Evolutionary conservation across 495 filamentous ascomycete genomes (phyloP).

Genomic region (Paragyromitra xinjiangensis): DNA sequence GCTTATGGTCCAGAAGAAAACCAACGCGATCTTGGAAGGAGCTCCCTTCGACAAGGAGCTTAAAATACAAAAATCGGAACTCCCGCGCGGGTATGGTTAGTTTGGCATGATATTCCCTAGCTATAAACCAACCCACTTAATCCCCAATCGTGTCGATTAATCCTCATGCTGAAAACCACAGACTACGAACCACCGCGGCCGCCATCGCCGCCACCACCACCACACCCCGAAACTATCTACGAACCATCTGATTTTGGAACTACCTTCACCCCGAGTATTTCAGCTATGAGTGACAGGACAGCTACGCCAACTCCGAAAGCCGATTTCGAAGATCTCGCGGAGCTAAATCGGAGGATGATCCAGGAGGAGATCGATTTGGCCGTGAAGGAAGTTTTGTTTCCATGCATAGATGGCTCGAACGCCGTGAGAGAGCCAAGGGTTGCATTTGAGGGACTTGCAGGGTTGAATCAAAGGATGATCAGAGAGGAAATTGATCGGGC

Average conservation of each 20-base stretch:
- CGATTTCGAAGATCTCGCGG: not conserved
- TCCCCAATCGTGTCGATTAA: not conserved
- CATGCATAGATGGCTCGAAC: not conserved
- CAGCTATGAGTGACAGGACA: not conserved
- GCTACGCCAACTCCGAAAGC: not conserved
- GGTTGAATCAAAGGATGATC: not conserved
- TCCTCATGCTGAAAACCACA: not conserved
- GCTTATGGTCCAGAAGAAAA: no score
- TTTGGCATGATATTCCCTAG: no score
- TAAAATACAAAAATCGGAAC: no score
- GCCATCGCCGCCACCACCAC: no score
- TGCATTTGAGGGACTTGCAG: not conserved
- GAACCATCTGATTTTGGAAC: not conserved
- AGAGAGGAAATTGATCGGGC: slow-evolving; percentile 7
- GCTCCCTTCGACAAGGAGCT: no score
- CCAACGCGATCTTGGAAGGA: no score
- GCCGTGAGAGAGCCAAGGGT: not conserved
- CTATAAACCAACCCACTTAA: not conserved
- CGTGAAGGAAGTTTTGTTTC: not conserved
- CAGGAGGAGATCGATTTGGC: not conserved
- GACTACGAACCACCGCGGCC: slow-evolving; percentile 2
- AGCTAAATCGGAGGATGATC: not conserved
- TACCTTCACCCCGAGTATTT: not conserved
- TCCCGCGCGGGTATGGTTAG: no score
- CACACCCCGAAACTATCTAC: not conserved